A percentile compares a stretch with the other conserved stretches of the same genome.
phyloP scores from a whole-genome alignment of 164 flowering plant species.

The Santalum album region DNA sequence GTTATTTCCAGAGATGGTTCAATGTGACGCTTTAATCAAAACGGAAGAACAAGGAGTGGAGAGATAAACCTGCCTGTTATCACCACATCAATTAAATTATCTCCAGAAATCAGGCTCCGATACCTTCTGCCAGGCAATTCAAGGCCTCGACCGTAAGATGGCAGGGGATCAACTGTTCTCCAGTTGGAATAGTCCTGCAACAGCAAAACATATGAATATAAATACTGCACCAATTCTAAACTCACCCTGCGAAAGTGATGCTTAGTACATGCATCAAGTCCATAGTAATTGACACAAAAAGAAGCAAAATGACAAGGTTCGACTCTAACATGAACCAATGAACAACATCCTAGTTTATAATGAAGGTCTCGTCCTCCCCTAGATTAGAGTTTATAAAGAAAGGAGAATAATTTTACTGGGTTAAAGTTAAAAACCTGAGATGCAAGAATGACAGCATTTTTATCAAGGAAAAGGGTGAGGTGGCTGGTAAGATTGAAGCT shows the following conservation, averaged over 20 bases:
- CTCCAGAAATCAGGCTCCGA: slow-evolving; percentile 35
- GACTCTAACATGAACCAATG: no score
- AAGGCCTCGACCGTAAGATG: slow-evolving; percentile 49
- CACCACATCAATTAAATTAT: slow-evolving; percentile 35
- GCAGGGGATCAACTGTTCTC: slow-evolving; percentile 31
- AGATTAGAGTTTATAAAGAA: no score
- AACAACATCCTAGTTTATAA: no score
- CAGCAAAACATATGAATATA: no score
- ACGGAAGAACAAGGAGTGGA: not conserved
- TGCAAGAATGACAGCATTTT: slow-evolving; percentile 75
- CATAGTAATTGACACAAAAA: no score
- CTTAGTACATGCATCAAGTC: no score
- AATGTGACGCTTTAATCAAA: no score
- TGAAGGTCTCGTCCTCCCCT: no score
- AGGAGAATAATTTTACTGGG: not conserved
- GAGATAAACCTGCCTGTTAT: slow-evolving; percentile 31
- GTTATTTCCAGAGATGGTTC: no score
- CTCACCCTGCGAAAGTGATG: no score
- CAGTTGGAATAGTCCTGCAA: slow-evolving; percentile 32
- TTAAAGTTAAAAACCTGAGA: slow-evolving; percentile 49
- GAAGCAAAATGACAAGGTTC: no score
- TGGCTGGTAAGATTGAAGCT: slow-evolving; percentile 90
- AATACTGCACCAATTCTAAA: no score
- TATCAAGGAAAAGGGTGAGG: slow-evolving; percentile 86
- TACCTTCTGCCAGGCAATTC: slow-evolving; percentile 37